phyloP scores from a whole-genome alignment of 768 basidiomycete species.

The Leccinum longicurvipes region DNA sequence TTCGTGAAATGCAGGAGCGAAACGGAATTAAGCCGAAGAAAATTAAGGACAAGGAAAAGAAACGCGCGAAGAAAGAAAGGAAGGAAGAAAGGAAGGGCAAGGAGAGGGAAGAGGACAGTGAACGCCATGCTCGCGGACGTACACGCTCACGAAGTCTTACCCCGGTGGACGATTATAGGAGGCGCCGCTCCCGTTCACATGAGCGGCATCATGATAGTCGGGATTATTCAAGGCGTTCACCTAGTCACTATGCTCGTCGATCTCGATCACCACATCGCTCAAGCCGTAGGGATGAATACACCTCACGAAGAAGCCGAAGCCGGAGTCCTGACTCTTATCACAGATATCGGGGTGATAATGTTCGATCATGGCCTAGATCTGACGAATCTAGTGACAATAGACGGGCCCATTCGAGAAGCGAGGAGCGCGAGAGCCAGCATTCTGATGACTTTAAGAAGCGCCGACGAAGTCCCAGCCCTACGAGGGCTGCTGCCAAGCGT shows the following conservation, averaged over 20 bases:
- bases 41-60: conserved; percentile 62
- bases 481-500: conserved; percentile 41
- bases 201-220: conserved; percentile 28
- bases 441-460: conserved; percentile 38
- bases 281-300: conserved; percentile 20
- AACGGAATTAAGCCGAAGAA: conserved; percentile 82
- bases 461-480: conserved; percentile 35
- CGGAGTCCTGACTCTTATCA: conserved; percentile 28
- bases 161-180: conserved; percentile 26
- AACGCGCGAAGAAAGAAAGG: conserved; percentile 49
- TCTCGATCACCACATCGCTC: conserved; percentile 44
- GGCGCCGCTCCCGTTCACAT: conserved; percentile 29
- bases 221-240: conserved; percentile 36
- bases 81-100: conserved; percentile 42
- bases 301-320: conserved; percentile 27
- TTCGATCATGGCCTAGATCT: conserved; percentile 46
- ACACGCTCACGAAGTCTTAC: conserved; percentile 32
- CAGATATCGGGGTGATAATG: conserved; percentile 18
- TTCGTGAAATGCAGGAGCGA: conserved; percentile 76
- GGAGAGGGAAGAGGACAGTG: conserved; percentile 19
- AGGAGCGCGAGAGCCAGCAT: conserved; percentile 21
- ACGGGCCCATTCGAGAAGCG: conserved; percentile 28
- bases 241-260: conserved; percentile 44
- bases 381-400: conserved; percentile 49
- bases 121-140: conserved; percentile 32